Evolutionary conservation across 1,284 basidiomycete species (phyloP).

Genomic region (Marasmius fiardii): DNA sequence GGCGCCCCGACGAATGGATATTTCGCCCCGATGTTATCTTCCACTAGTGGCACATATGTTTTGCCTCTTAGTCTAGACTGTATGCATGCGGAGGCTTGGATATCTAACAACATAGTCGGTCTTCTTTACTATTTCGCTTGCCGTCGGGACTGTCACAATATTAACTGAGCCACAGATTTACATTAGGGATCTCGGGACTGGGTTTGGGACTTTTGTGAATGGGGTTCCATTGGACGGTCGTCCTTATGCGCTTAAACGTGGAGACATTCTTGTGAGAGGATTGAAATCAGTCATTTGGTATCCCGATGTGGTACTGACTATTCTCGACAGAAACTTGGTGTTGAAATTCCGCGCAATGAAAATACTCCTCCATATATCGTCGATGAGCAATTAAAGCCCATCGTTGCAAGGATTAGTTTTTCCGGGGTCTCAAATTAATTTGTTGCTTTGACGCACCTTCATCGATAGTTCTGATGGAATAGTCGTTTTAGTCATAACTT

Average conservation of each 20-base stretch:
- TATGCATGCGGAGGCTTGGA: slow-evolving; percentile 41
- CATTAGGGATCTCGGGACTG: slow-evolving; percentile 39
- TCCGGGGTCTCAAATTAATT: slow-evolving; percentile 11
- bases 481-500: too few relatives aligned
- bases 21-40: slow-evolving; percentile 24
- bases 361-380: slow-evolving; percentile 32
- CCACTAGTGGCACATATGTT: slow-evolving; percentile 15
- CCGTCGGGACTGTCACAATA: background rate
- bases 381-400: slow-evolving; percentile 39
- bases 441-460: background rate
- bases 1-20: slow-evolving; percentile 29
- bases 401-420: slow-evolving; percentile 36
- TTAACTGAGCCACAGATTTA: slow-evolving; percentile 28
- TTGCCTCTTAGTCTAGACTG: slow-evolving; percentile 32
- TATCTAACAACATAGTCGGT: slow-evolving; percentile 35
- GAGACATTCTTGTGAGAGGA: slow-evolving; percentile 38
- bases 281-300: background rate
- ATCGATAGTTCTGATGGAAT: background rate
- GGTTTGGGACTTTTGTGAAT: slow-evolving; percentile 44
- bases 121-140: slow-evolving; percentile 1
- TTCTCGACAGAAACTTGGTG: slow-evolving; percentile 34
- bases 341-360: slow-evolving; percentile 30
- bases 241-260: slow-evolving; percentile 31
- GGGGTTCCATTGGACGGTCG: slow-evolving; percentile 29
- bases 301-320: background rate